Evolutionary conservation across 352 stramenopile genomes (phyloP).

Genomic region (Phytophthora boehmeriae): DNA sequence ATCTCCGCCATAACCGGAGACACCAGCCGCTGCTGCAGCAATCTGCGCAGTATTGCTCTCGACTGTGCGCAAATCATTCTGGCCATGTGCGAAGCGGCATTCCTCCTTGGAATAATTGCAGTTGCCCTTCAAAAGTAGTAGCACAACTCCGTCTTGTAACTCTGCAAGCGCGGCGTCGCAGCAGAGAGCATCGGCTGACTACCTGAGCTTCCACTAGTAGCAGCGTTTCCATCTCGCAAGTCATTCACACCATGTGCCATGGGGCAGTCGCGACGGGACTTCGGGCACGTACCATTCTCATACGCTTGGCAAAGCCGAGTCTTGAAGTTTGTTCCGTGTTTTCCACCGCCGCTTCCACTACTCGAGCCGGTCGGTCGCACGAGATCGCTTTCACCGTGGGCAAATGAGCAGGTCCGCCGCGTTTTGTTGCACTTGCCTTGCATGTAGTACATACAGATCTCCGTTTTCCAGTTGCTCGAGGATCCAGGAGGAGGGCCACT

Average conservation of each 20-base stretch:
- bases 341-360: constrained; percentile 9
- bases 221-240: constrained; percentile 50
- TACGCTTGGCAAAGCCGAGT: constrained; percentile 80
- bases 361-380: constrained; percentile 41
- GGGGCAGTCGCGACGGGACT: constrained; percentile 77
- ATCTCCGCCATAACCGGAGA: constrained; percentile 22
- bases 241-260: constrained; percentile 83
- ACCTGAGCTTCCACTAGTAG: constrained; percentile 20
- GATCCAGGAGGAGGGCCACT: constrained; percentile 30
- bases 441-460: constrained; percentile 91
- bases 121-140: constrained; percentile 90
- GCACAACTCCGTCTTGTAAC: constrained; percentile 90
- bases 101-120: constrained; percentile 91
- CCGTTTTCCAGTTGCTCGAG: constrained; percentile 86
- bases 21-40: constrained; percentile 34
- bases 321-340: constrained; percentile 67
- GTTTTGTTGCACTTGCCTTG: constrained; percentile 92
- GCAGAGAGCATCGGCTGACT: constrained; percentile 41
- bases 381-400: constrained; percentile 83
- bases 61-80: constrained; percentile 79
- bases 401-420: constrained; percentile 86
- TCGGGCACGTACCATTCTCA: constrained; percentile 72
- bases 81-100: constrained; percentile 86
- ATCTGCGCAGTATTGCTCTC: constrained; percentile 85
- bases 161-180: constrained; percentile 74